A percentile compares a stretch with the other conserved stretches of the same genome.
phyloP scores from a whole-genome alignment of 2,329 filamentous ascomycete species.

The Aspergillus udagawae region DNA sequence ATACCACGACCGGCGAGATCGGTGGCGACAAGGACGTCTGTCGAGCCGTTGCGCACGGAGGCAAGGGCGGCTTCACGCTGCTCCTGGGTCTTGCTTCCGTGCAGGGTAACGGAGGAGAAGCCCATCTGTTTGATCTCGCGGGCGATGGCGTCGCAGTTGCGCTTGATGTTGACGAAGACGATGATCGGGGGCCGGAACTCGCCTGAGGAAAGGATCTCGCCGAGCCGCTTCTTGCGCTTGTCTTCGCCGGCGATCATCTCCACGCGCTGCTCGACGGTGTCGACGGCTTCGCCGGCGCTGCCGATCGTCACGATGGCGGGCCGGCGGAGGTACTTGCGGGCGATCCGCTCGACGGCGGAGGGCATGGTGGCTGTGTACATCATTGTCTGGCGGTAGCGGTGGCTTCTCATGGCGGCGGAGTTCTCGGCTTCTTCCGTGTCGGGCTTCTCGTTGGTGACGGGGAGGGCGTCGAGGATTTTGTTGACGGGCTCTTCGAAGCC shows the following conservation, averaged over 20 bases:
- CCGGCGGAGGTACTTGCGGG: slow-evolving; percentile 90
- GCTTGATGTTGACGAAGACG: slow-evolving; percentile 99
- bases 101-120: slow-evolving; percentile 82
- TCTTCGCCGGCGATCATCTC: slow-evolving; percentile 90
- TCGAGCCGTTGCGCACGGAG: slow-evolving; percentile 73
- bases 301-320: slow-evolving; percentile 94
- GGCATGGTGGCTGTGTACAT: slow-evolving; percentile 99
- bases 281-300: slow-evolving; percentile 90
- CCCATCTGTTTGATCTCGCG: slow-evolving; percentile 93
- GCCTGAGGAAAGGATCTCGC: slow-evolving; percentile 76
- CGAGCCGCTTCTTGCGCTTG: slow-evolving; percentile 92
- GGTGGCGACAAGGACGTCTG: slow-evolving; percentile 89
- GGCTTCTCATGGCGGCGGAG: slow-evolving; percentile 74
- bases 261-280: slow-evolving; percentile 95
- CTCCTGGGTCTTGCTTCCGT: slow-evolving; percentile 95
- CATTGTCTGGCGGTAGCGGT: slow-evolving; percentile 94
- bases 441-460: slow-evolving; percentile 89
- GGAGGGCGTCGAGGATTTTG: slow-evolving; percentile 92
- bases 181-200: slow-evolving; percentile 89
- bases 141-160: slow-evolving; percentile 93
- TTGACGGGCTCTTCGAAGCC: slow-evolving; percentile 98
- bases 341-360: slow-evolving; percentile 83
- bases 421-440: slow-evolving; percentile 91
- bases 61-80: slow-evolving; percentile 90
- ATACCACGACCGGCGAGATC: slow-evolving; percentile 97